Percentiles rank a stretch among this genome's conserved stretches.
Evolutionary conservation across 139 green algal species (phyloP).

Genomic region (Chlorella vulgaris): DNA sequence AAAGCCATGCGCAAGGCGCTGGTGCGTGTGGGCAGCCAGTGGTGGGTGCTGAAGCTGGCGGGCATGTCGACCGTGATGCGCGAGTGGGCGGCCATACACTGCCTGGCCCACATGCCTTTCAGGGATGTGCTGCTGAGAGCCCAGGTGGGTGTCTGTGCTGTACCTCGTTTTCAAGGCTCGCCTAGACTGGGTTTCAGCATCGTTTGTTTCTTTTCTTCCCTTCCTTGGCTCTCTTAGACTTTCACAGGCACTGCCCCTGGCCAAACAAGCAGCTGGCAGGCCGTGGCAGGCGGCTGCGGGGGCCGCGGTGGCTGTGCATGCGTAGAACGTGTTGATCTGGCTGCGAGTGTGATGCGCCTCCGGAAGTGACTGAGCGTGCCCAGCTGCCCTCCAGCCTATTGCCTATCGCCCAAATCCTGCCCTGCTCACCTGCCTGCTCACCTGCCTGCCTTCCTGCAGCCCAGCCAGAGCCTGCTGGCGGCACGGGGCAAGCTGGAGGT

Average conservation of each 20-base stretch:
- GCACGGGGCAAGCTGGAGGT: constrained; percentile 68
- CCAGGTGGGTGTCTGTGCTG: not conserved
- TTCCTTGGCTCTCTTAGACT: no score
- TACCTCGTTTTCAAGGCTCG: no score
- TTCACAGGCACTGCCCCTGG: no score
- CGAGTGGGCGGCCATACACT: constrained; percentile 90
- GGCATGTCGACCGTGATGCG: constrained; percentile 89
- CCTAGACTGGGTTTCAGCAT: no score
- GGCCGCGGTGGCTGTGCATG: not conserved
- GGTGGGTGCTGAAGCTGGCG: constrained; percentile 80
- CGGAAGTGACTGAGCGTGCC: no score
- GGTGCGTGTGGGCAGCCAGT: constrained; percentile 40
- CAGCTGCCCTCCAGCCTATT: no score
- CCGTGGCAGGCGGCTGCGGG: no score
- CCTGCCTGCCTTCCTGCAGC: not conserved
- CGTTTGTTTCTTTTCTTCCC: no score
- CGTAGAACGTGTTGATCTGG: not conserved
- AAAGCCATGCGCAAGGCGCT: constrained; percentile 52
- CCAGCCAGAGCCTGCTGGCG: constrained; percentile 31
- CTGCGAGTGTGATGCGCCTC: no score
- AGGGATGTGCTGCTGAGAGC: constrained; percentile 64
- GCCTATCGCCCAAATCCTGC: no score
- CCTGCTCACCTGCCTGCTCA: no score
- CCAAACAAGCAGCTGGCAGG: no score
- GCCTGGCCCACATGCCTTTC: constrained; percentile 74